Base-by-base conservation (phyloP, 805 yeast species). In the Pichia exigua region DNA sequence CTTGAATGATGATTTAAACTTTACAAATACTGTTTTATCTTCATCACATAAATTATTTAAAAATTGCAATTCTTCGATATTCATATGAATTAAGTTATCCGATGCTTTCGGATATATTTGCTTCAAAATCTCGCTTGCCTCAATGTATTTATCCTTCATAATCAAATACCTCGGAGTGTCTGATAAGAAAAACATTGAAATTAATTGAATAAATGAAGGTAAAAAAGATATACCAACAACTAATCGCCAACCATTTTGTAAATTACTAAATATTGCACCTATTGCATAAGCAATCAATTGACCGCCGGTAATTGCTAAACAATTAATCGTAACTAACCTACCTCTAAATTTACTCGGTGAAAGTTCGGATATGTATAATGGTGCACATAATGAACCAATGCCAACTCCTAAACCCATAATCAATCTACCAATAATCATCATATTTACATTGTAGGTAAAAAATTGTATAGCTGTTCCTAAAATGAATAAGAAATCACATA, bases 331-430 rank as follows among this genome's bases (percentile, higher is more conserved):
- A 49, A 78, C 79, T 50, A 78, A 65, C 38, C 79, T 65, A 26
- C 82, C 82, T 56, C 83, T 63, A 56, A 73, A 77, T 56, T 71
- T 73, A 8, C 77, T 66, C 3, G 83, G 82, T 2, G 82, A 76
- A 53, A 78, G 67, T 59, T 78, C 83, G 44, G 76, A 68, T 49
- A 78, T 73, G 72, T 76, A 76, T 46, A 78, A 67, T 1, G 83
- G 83, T 15, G 82, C 73, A 46, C 76, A 73, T 53, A 78, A 65
- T 5, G 82, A 77, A 0, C 82, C 83, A 38, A 73, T 66, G 22
- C 83, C 83, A 21, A 78, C 82, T 41, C 80, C 83, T 55, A 74
- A 65, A 1, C 83, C 83, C 62, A 78, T 72, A 11, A 78, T 66
- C 46, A 78, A 71, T 59, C 83, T 65, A 8, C 83, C 83, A 17